Base-by-base conservation (phyloP, 129 eudicot species). In the Artemisia argyi region DNA sequence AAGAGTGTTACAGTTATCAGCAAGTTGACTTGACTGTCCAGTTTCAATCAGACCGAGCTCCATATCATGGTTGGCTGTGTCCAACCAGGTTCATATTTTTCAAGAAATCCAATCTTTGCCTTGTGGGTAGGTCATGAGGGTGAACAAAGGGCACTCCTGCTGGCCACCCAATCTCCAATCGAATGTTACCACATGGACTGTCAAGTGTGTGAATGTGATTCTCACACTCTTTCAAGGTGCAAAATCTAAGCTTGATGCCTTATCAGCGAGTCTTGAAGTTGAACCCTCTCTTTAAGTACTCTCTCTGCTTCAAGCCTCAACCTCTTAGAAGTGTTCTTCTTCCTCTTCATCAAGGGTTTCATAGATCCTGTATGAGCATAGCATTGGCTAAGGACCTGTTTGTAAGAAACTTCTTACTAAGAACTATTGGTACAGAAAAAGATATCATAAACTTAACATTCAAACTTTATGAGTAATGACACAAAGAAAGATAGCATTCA, bases 31-130 rank as follows among this genome's bases (percentile, higher is more conserved):
- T 35, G 85, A 72, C 80, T 83, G 89, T 68, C 94, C 96, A 61
- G 82, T 76, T 73, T 86, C 96, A 68, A 79, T 80, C 48, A 87
- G 70, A 75, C 84, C 83, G 49, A 87, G 77, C 77, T 94, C 99
- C 90, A 90, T 83, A 76, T 86, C 99, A 76, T 95, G 95, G 32
- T 94, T 83, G 30, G 87, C 88, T 0, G 22, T 20, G 22, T 20
- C 99, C 99, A 95, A 79, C 97, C 96, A 56, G 99, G 99, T 79
- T 95, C 99, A 78, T 90, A 95, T 15, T 96, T 87, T 76, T 95
- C 99, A 66, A 95, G 99, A 81, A 90, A 95, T 39, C 96, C 96
- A 77, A 90, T 84, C 73, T 95, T 95, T 16, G 99, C 97, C 87
- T 95, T 95, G 81, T 95, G 24, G 99, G 99, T 24, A 95, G 89